These are phyloP conservation scores for Vaccinium vitisidaea DNA, from an alignment of 148 eudicot genomes.

Conservation along the genomic window DNA sequence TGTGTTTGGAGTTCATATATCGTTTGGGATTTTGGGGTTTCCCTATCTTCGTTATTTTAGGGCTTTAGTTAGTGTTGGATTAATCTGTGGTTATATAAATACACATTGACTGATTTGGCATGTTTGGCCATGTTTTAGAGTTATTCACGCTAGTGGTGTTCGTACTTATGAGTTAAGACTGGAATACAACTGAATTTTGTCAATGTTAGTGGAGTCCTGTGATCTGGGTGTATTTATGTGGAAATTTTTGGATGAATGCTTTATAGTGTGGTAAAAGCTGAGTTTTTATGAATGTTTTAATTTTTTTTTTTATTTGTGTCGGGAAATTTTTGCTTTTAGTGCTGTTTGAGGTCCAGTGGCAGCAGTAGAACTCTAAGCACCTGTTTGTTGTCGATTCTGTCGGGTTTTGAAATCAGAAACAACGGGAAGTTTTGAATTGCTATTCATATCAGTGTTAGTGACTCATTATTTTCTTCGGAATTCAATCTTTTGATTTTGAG, in stretches of 20 bases:
- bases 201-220: not conserved
- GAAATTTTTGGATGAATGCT: not conserved
- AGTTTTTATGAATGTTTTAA: not conserved
- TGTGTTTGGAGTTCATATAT: not conserved
- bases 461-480: not conserved
- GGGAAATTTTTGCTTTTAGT: not conserved
- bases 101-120: not conserved
- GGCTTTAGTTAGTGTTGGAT: not conserved
- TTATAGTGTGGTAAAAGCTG: not conserved
- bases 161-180: not conserved
- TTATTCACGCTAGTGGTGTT: not conserved
- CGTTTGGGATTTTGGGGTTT: conserved; percentile 1
- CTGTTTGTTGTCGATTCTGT: not conserved
- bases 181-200: not conserved
- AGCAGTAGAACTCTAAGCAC: not conserved
- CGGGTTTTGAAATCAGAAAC: not conserved
- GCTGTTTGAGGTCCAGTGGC: conserved; percentile 1
- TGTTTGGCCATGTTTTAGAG: not conserved
- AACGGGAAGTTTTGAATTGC: not conserved
- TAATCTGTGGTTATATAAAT: not conserved
- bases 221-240: not conserved
- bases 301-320: not conserved
- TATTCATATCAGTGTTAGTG: not conserved
- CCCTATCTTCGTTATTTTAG: not conserved
- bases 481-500: not conserved